phyloP scores from a whole-genome alignment of 306 rosid genomes.

The Cercis canadensis region DNA sequence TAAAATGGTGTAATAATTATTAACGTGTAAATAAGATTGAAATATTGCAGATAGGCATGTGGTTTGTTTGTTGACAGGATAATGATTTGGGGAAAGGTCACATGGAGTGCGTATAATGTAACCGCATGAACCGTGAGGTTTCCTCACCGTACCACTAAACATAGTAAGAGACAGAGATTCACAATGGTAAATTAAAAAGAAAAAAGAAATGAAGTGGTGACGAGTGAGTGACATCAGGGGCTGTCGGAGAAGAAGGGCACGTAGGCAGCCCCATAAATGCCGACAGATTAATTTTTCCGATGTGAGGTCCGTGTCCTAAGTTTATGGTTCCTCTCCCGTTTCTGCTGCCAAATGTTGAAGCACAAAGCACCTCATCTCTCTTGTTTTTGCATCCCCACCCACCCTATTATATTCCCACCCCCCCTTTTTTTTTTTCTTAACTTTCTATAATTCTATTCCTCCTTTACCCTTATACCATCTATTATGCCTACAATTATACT shows the following conservation, averaged over 20 bases:
- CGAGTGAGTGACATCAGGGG: slow-evolving; percentile 29
- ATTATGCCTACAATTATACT: no score
- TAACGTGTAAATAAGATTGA: no score
- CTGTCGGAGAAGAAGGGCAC: slow-evolving; percentile 65
- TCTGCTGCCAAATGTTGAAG: slow-evolving; percentile 24
- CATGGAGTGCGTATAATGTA: neutral
- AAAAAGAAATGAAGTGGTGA: neutral
- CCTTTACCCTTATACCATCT: neutral
- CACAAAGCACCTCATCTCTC: neutral
- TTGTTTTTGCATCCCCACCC: neutral
- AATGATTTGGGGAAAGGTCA: slow-evolving; percentile 14
- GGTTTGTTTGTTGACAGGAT: slow-evolving; percentile 6
- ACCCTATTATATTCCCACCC: no score
- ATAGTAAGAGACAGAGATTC: neutral
- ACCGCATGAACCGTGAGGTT: neutral
- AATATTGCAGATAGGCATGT: neutral
- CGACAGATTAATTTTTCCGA: slow-evolving; percentile 53
- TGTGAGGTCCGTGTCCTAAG: slow-evolving; percentile 44
- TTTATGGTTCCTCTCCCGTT: slow-evolving; percentile 14
- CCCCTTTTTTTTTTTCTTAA: no score
- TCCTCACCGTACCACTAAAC: neutral
- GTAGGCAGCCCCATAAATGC: slow-evolving; percentile 55
- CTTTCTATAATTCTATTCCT: no score
- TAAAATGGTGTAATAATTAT: no score
- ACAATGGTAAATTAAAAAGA: no score